Percentiles rank a stretch among this genome's conserved stretches.
phyloP scores from a whole-genome alignment of 352 stramenopile genomes.

The Albugo laibachii region DNA sequence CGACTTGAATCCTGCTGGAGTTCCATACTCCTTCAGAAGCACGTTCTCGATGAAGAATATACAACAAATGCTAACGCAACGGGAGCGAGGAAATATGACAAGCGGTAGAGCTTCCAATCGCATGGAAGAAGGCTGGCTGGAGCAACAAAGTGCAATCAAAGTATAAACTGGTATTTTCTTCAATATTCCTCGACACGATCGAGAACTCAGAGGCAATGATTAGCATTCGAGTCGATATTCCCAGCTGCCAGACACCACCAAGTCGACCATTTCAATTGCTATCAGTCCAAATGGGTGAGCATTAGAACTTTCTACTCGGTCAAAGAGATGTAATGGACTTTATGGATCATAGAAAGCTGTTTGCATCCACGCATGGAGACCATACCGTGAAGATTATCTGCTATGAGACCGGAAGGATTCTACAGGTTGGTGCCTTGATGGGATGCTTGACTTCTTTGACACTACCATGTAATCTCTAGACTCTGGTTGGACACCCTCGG shows the following conservation, averaged over 20 bases:
- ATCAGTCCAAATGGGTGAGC: constrained; percentile 67
- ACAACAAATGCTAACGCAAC: constrained; percentile 28
- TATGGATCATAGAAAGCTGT: constrained; percentile 41
- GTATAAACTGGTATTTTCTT: constrained; percentile 8
- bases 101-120: neutral
- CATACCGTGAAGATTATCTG: constrained; percentile 97
- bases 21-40: constrained; percentile 54
- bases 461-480: constrained; percentile 17
- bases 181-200: no score
- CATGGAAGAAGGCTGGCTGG: constrained; percentile 55
- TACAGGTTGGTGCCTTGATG: constrained; percentile 27
- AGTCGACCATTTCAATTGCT: constrained; percentile 76
- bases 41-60: constrained; percentile 50
- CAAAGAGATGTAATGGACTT: neutral
- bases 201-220: no score
- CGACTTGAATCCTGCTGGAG: constrained; percentile 43
- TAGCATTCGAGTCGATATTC: constrained; percentile 75
- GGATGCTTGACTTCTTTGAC: neutral
- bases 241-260: constrained; percentile 65
- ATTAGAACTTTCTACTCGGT: neutral
- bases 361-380: constrained; percentile 95
- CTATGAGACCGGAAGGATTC: constrained; percentile 67
- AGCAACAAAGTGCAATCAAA: constrained; percentile 58
- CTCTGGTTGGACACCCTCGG: constrained; percentile 60
- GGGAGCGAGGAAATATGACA: constrained; percentile 17